phyloP scores from a whole-genome alignment of 257 asterid species.

The Plantago elongata region DNA sequence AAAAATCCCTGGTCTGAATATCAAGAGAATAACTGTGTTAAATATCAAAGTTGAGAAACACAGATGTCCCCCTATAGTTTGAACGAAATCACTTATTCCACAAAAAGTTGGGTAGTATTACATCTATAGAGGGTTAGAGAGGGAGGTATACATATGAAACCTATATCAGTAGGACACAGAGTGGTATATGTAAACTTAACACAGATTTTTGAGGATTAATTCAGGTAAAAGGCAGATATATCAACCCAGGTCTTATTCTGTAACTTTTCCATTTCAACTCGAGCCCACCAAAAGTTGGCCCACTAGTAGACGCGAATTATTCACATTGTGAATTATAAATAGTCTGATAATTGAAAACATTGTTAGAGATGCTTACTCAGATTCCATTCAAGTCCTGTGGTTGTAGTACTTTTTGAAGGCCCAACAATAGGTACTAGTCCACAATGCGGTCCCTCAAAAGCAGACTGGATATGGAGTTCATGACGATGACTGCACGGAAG shows the following conservation, averaged over 20 bases:
- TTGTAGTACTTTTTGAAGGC: conserved; percentile 56
- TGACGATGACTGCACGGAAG: conserved; percentile 70
- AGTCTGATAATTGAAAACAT: background rate
- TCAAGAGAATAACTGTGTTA: background rate
- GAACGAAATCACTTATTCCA: too few species aligned
- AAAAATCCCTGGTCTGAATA: background rate
- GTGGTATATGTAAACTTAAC: too few species aligned
- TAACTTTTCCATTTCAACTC: too few species aligned
- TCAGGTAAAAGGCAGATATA: too few species aligned
- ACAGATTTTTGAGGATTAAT: too few species aligned
- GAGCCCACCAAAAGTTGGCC: too few species aligned
- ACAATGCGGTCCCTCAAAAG: conserved; percentile 85
- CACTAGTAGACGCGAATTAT: background rate
- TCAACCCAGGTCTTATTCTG: too few species aligned
- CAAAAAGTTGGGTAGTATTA: too few species aligned
- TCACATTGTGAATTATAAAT: background rate
- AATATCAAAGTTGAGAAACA: background rate
- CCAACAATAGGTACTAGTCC: conserved; percentile 76
- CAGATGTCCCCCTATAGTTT: too few species aligned
- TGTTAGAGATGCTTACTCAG: conserved; percentile 47
- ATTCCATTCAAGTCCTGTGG: conserved; percentile 92
- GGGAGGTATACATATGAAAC: too few species aligned
- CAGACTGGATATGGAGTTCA: conserved; percentile 51
- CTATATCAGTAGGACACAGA: too few species aligned
- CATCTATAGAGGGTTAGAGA: too few species aligned